Percentiles rank a stretch among this genome's conserved stretches.
Evolutionary conservation across 2,329 filamentous ascomycete genomes (phyloP).

Genomic region (Verruconis gallopava): DNA sequence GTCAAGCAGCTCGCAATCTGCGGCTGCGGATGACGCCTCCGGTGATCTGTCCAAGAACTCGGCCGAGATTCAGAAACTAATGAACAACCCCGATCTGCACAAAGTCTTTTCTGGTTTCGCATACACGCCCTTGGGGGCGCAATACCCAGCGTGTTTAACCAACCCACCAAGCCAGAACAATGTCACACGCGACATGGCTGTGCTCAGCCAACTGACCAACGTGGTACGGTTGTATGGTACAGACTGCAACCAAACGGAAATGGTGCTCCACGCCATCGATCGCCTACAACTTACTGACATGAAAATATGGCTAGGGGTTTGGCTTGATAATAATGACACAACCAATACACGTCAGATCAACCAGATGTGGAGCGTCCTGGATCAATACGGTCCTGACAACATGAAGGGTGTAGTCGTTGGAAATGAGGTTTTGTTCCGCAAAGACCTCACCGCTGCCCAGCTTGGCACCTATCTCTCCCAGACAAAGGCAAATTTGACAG

Average conservation of each 20-base stretch:
- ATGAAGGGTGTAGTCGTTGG: slow-evolving; percentile 51
- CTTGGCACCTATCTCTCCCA: slow-evolving; percentile 52
- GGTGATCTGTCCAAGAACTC: slow-evolving; percentile 64
- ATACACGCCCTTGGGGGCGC: slow-evolving; percentile 83
- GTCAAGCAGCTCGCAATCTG: slow-evolving; percentile 23
- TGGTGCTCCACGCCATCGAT: slow-evolving; percentile 74
- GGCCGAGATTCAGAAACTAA: slow-evolving; percentile 61
- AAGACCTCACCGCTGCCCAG: slow-evolving; percentile 51
- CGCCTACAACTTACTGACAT: slow-evolving; percentile 59
- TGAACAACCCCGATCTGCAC: slow-evolving; percentile 72
- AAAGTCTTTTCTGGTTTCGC: slow-evolving; percentile 93
- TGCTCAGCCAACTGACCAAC: slow-evolving; percentile 82
- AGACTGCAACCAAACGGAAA: slow-evolving; percentile 94
- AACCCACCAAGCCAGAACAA: slow-evolving; percentile 85
- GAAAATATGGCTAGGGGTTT: slow-evolving; percentile 91
- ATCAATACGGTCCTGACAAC: slow-evolving; percentile 46
- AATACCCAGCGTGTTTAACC: slow-evolving; percentile 71
- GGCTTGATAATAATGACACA: slow-evolving; percentile 72
- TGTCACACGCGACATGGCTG: slow-evolving; percentile 78
- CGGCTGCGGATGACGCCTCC: slow-evolving; percentile 49
- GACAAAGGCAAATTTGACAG: slow-evolving; percentile 61
- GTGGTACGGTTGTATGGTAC: slow-evolving; percentile 83
- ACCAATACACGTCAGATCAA: slow-evolving; percentile 71
- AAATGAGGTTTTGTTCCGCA: slow-evolving; percentile 49
- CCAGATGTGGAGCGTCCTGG: slow-evolving; percentile 75